phyloP scores from a whole-genome alignment of 306 rosid genomes.

The Echinosophora koreensis region DNA sequence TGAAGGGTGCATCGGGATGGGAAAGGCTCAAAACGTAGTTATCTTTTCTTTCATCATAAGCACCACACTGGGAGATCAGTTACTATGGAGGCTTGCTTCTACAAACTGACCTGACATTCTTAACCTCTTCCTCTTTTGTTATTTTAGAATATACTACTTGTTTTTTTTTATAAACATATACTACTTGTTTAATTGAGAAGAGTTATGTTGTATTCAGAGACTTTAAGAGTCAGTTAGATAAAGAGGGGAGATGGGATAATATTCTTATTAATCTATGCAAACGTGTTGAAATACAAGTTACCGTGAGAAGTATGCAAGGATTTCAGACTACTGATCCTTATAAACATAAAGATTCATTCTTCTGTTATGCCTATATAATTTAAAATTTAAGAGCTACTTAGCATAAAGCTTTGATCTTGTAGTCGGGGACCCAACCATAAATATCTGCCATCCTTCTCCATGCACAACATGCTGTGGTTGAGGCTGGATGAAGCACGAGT shows the following conservation, averaged over 20 bases:
- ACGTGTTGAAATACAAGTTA: slow-evolving; percentile 19
- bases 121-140: background rate
- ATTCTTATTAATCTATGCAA: background rate
- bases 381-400: background rate
- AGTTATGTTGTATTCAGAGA: background rate
- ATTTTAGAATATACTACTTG: background rate
- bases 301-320: background rate
- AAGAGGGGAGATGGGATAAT: background rate
- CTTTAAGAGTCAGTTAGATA: background rate
- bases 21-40: background rate
- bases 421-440: background rate
- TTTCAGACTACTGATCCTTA: background rate
- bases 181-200: background rate
- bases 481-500: slow-evolving; percentile 4
- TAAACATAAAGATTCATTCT: background rate
- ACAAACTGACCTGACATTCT: background rate
- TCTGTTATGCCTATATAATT: background rate
- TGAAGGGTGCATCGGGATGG: slow-evolving; percentile 7
- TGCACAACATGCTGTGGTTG: background rate
- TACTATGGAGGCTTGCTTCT: background rate
- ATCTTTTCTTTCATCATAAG: slow-evolving; percentile 2
- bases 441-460: background rate
- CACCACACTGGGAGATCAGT: slow-evolving; percentile 19
- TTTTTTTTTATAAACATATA: too few relatives aligned
- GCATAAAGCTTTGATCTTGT: background rate